A percentile compares a stretch with the other conserved stretches of the same genome.
Conservation (phyloP, 805 yeast genomes). For the Yarrowia phangngaensis region DNA sequence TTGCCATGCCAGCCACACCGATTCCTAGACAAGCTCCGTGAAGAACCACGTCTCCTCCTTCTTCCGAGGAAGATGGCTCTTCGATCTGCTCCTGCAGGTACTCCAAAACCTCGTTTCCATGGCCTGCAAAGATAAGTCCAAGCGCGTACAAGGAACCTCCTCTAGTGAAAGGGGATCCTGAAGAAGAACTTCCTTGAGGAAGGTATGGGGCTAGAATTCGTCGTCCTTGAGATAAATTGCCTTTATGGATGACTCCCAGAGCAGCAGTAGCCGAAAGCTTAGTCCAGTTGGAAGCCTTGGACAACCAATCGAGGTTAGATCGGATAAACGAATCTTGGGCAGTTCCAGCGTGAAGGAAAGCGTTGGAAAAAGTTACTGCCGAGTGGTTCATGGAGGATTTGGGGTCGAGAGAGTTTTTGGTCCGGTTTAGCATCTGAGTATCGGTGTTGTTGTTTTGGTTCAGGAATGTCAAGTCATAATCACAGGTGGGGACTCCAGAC, state of each 20-base stretch:
- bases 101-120: constrained; percentile 76
- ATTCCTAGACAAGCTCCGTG: constrained; percentile 96
- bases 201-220: constrained; percentile 83
- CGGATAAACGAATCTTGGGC: constrained; percentile 91
- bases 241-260: constrained; percentile 92
- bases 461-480: constrained; percentile 82
- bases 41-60: constrained; percentile 56
- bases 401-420: constrained; percentile 80
- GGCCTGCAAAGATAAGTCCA: constrained; percentile 94
- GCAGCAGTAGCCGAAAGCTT: constrained; percentile 98
- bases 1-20: constrained; percentile 96
- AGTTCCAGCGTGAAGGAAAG: constrained; percentile 93
- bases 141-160: constrained; percentile 94
- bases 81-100: constrained; percentile 65
- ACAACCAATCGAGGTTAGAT: constrained; percentile 89
- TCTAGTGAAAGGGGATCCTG: constrained; percentile 77
- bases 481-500: constrained; percentile 92
- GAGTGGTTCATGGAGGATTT: constrained; percentile 92
- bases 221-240: constrained; percentile 87
- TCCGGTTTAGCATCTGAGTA: constrained; percentile 69
- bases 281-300: constrained; percentile 98
- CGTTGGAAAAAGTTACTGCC: constrained; percentile 91
- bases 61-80: constrained; percentile 42
- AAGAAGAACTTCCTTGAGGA: constrained; percentile 50
- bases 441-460: constrained; percentile 86